Base-by-base conservation (phyloP, 192 early-diverging fungal genomes). In the Dissophora globulifera region DNA sequence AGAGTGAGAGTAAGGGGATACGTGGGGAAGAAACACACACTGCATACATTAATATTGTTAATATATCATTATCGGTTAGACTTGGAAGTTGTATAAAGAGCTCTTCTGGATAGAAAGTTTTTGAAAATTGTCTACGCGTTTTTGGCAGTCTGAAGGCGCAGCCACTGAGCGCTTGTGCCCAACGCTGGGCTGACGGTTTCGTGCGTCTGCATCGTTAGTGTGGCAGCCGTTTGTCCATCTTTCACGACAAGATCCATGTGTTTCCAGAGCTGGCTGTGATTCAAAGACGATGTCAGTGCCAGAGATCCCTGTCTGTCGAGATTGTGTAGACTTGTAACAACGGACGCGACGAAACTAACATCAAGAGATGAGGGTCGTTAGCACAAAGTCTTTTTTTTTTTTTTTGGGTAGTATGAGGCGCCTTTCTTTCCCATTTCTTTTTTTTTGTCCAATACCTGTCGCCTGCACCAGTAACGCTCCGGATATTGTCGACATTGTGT, bases 391-490 rank as follows among this genome's bases (percentile, higher is more conserved):
- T n/a, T n/a, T n/a, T n/a, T n/a, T n/a, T n/a, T n/a, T n/a, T n/a
- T n/a, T n/a, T n/a, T n/a, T n/a, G n/a, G n/a, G n/a, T n/a, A n/a
- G n/a, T n/a, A n/a, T n/a, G n/a, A n/a, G n/a, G n/a, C n/a, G n/a
- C n/a, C n/a, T n/a, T n/a, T n/a, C n/a, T 9, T 38, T 38, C 13
- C 35, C 51, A 16, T 27, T 6, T 35, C 22, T 13, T 53, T 50
- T 33, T n/a, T 84, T n/a, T n/a, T n/a, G n/a, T n/a, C n/a, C n/a
- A n/a, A n/a, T n/a, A 85, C 86, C 88, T 91, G 62, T 93, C 92
- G 7, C 92, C 92, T 4, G 92, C 91, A 9, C 92, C 92, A n/a
- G 89, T 92, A 2, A 93, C 91, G 69, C 85, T 91, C 12, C 81
- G 53, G 22, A 55, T 41, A 8, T 56, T 20, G 7, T 50, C 27